phyloP scores from a whole-genome alignment of 2,329 filamentous ascomycete species.

The Colletotrichum sp. region DNA sequence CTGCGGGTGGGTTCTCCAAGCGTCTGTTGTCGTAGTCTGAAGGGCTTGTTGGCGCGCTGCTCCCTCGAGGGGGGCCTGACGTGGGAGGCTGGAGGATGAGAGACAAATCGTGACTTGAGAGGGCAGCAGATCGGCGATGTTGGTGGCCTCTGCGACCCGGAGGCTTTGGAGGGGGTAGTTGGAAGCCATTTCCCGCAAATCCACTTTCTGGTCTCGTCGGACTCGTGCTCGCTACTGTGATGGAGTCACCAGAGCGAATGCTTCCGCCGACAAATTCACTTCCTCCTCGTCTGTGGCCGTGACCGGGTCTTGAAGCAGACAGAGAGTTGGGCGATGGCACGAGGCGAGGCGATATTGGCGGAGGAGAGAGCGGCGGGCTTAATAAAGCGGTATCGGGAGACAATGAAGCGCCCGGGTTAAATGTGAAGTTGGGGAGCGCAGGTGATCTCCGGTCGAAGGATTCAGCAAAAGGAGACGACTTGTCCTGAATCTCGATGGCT shows the following conservation, averaged over 20 bases:
- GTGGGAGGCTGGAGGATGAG: conserved; percentile 67
- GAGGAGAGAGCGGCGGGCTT: conserved; percentile 60
- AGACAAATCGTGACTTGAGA: conserved; percentile 83
- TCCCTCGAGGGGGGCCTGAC: conserved; percentile 56
- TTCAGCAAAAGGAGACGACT: conserved; percentile 30
- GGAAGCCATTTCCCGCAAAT: conserved; percentile 59
- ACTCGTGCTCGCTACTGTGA: conserved; percentile 69
- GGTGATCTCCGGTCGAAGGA: conserved; percentile 34
- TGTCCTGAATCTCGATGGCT: conserved; percentile 50
- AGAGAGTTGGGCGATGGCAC: conserved; percentile 55
- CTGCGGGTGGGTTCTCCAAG: not conserved
- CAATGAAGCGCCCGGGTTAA: conserved; percentile 54
- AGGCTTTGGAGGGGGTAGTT: conserved; percentile 49
- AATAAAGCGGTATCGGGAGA: conserved; percentile 44
- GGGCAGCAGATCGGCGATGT: conserved; percentile 80
- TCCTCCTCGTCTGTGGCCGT: conserved; percentile 79
- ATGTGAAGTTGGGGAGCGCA: conserved; percentile 58
- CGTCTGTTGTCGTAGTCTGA: conserved; percentile 44
- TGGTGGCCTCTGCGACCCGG: conserved; percentile 70
- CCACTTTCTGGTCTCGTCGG: conserved; percentile 69
- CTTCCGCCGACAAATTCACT: conserved; percentile 89
- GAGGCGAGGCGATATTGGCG: conserved; percentile 43
- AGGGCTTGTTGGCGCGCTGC: conserved; percentile 69
- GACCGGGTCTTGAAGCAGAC: conserved; percentile 54
- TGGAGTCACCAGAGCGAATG: conserved; percentile 59